Percentiles rank a stretch among this genome's conserved stretches.
Conservation (phyloP, 179 eudicot genomes). For the Beta macrorhiza region DNA sequence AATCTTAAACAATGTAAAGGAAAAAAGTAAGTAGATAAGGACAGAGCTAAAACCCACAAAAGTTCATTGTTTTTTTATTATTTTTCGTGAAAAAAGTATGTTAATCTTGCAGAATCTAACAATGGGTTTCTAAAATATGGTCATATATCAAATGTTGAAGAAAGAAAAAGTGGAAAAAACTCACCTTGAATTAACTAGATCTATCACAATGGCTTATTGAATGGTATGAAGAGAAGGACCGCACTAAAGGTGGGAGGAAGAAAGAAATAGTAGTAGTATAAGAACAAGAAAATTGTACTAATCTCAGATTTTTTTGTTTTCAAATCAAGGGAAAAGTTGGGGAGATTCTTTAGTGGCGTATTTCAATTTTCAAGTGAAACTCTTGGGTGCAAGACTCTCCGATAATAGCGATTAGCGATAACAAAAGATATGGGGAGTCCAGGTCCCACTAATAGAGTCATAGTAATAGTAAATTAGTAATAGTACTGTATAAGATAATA, state of each 20-base stretch:
- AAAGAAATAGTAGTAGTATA: background rate
- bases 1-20: background rate
- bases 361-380: background rate
- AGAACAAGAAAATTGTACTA: background rate
- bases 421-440: too few species aligned
- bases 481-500: too few species aligned
- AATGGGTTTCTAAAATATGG: constrained; percentile 1
- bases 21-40: constrained; percentile 13
- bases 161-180: constrained; percentile 2
- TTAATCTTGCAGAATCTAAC: background rate
- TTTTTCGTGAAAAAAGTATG: background rate
- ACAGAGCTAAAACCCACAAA: constrained; percentile 18
- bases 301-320: background rate
- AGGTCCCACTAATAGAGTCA: too few species aligned
- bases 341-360: background rate
- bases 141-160: background rate
- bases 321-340: background rate
- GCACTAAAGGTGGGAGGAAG: background rate
- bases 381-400: background rate
- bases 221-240: constrained; percentile 1
- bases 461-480: too few species aligned
- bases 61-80: background rate
- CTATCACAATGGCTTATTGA: constrained; percentile 10
- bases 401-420: too few species aligned
- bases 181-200: constrained; percentile 26